Evolutionary conservation across 2,329 filamentous ascomycete species (phyloP).

Genomic region (Diaporthe sp.): DNA sequence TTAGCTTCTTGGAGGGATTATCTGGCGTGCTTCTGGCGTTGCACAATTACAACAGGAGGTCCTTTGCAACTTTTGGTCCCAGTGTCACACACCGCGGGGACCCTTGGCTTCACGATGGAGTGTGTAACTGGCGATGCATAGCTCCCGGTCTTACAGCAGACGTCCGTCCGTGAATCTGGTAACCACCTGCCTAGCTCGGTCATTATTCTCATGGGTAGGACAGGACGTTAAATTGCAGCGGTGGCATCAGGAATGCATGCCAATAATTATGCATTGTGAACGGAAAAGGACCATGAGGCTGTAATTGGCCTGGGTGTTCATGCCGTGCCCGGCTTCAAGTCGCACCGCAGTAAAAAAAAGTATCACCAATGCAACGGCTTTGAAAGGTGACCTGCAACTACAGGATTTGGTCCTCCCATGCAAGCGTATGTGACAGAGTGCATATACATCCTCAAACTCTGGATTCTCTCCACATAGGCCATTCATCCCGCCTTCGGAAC

Average conservation of each 20-base stretch:
- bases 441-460: neutral
- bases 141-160: constrained; percentile 9
- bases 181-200: constrained; percentile 11
- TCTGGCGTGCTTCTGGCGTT: constrained; percentile 22
- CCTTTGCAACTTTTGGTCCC: constrained; percentile 9
- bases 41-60: constrained; percentile 17
- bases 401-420: neutral
- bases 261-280: constrained; percentile 21
- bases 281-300: neutral
- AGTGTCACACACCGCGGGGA: constrained; percentile 28
- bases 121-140: constrained; percentile 10
- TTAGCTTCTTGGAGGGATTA: neutral
- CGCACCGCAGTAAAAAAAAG: neutral
- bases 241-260: constrained; percentile 19
- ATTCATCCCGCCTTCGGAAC: neutral
- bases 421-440: neutral
- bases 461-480: neutral
- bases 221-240: constrained; percentile 1
- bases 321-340: neutral
- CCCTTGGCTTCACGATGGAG: constrained; percentile 4
- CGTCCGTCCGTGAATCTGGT: constrained; percentile 14
- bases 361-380: constrained; percentile 23
- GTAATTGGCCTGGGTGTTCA: constrained; percentile 6
- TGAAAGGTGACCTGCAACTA: neutral
- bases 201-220: neutral